A percentile compares a stretch with the other conserved stretches of the same genome.
Evolutionary conservation across 2,329 filamentous ascomycete genomes (phyloP).

Genomic region (Ascocoryne sarcoides): DNA sequence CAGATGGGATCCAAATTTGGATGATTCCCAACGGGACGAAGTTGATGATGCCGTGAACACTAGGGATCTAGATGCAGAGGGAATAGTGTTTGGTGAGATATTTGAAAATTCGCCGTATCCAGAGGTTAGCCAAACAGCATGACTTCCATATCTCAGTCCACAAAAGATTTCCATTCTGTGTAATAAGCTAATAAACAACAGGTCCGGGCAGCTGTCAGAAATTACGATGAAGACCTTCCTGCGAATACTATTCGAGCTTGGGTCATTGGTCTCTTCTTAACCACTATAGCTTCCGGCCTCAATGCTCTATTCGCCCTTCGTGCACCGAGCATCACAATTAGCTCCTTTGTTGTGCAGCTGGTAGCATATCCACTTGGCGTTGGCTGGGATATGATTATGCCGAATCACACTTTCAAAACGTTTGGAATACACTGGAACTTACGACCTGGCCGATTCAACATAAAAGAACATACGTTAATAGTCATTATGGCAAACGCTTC

Average conservation of each 20-base stretch:
- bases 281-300: slow-evolving; percentile 10
- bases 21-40: slow-evolving; percentile 1
- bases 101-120: slow-evolving; percentile 15
- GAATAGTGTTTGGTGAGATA: slow-evolving; percentile 5
- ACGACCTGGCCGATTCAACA: slow-evolving; percentile 61
- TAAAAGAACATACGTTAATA: slow-evolving; percentile 61
- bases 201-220: slow-evolving; percentile 46
- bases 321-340: slow-evolving; percentile 33
- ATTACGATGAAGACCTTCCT: slow-evolving; percentile 56
- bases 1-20: slow-evolving; percentile 13
- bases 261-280: slow-evolving; percentile 45
- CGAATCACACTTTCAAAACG: slow-evolving; percentile 26
- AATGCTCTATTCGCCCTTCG: slow-evolving; percentile 20
- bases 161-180: not conserved
- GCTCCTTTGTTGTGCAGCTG: slow-evolving; percentile 13
- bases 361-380: slow-evolving; percentile 36
- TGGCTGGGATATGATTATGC: slow-evolving; percentile 41
- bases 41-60: slow-evolving; percentile 5
- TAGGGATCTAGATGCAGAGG: slow-evolving; percentile 9
- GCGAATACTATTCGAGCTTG: slow-evolving; percentile 59
- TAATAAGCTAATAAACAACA: not conserved
- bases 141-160: not conserved
- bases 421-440: slow-evolving; percentile 47
- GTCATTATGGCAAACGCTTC: slow-evolving; percentile 46
- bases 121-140: slow-evolving; percentile 5